phyloP scores from a whole-genome alignment of 176 grass and related monocot species.

The Tillandsia leiboldiana region DNA sequence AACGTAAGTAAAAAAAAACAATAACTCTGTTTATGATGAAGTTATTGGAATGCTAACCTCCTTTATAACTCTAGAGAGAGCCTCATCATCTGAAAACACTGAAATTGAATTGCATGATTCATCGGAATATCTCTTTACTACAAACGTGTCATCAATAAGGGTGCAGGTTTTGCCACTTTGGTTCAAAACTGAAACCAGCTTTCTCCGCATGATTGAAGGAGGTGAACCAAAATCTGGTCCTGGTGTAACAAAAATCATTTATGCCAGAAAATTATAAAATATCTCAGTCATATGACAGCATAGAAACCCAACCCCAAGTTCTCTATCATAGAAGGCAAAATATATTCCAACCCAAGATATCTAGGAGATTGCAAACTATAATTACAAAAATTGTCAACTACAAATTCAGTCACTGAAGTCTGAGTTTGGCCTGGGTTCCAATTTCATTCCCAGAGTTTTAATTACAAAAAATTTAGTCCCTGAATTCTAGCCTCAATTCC shows the following conservation, averaged over 20 bases:
- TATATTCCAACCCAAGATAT: neutral
- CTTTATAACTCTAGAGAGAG: constrained; percentile 72
- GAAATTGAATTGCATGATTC: constrained; percentile 77
- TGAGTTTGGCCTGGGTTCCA: too few relatives aligned
- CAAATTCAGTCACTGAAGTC: too few relatives aligned
- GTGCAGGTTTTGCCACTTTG: constrained; percentile 63
- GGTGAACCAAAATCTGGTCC: constrained; percentile 89
- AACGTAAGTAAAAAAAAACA: constrained; percentile 5
- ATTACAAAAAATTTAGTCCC: too few relatives aligned
- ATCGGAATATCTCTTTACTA: constrained; percentile 78
- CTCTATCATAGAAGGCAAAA: neutral
- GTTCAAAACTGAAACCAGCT: constrained; percentile 56
- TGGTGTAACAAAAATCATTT: constrained; percentile 27
- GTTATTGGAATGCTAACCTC: constrained; percentile 38
- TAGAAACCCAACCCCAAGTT: too few relatives aligned
- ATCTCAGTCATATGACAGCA: too few relatives aligned
- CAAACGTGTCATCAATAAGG: constrained; percentile 55
- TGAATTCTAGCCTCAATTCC: too few relatives aligned
- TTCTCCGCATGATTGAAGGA: constrained; percentile 34
- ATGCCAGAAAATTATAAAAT: neutral
- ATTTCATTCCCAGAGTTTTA: too few relatives aligned
- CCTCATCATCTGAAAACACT: constrained; percentile 68
- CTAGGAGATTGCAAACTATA: too few relatives aligned
- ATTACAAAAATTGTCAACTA: too few relatives aligned
- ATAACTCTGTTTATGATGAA: constrained; percentile 1